Base-by-base conservation (phyloP, 2,329 filamentous ascomycete species). In the Ilyonectria robusta region DNA sequence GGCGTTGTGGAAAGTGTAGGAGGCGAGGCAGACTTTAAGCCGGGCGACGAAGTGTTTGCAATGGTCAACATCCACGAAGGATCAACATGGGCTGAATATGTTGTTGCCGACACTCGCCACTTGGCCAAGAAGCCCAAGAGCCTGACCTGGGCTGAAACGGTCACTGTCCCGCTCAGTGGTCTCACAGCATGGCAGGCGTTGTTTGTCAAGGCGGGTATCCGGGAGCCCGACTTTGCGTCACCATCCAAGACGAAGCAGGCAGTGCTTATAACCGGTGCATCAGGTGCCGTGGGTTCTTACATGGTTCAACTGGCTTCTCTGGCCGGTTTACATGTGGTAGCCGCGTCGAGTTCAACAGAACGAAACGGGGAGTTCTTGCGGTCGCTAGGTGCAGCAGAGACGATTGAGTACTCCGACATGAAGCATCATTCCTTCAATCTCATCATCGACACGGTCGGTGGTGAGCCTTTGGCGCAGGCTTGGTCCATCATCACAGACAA, bases 131-230 rank as follows among this genome's bases (percentile, higher is more conserved):
- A 80, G 57, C 78, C 80, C 0, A 55, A 48, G 17, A 62, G 65
- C 3, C 44, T 81, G 35, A 56, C 62, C 7, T 79, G 77, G 72
- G 69, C 74, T 6, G 71, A 80, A 35, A 77, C 79, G 0, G 79
- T 79, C 1, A 76, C 78, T 7, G 73, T 78, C 21, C 79, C 79
- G 8, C 67, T 81, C 47, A 80, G 77, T 58, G 78, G 77, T 3
- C 67, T 81, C 29, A 81, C 81, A 6, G 80, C 81, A 8, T 80
- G 75, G 67, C 80, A 81, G 71, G 75, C 76, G 2, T 65, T 82
- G 17, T 81, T 67, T 21, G 67, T 70, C 19, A 73, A 76, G 11
- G 64, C 59, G 9, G 71, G 73, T 1, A 60, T 67, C 29, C 55
- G 73, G 7, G 33, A 65, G n/a, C 42, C 47, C 1, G 56, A 66